Evolutionary conservation across 2,329 filamentous ascomycete species (phyloP).

Genomic region (Hypoxylon sp.): DNA sequence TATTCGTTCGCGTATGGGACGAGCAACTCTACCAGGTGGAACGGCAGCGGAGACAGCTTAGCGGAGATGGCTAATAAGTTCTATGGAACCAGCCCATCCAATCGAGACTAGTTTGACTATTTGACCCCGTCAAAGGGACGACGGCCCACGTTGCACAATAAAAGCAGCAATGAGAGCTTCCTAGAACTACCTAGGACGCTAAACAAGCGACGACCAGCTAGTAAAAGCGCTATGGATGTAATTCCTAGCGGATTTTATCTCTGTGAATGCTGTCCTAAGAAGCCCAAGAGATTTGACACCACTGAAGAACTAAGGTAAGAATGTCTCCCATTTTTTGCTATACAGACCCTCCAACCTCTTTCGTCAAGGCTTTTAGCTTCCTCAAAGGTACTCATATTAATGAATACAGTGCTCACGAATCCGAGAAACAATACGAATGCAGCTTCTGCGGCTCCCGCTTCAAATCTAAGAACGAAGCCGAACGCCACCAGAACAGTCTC

Average conservation of each 20-base stretch:
- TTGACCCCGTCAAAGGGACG: conserved; percentile 17
- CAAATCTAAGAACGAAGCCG: conserved; percentile 36
- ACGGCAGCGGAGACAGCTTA: conserved; percentile 28
- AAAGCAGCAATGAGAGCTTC: conserved; percentile 36
- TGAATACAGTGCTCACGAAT: conserved; percentile 28
- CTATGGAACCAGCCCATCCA: conserved; percentile 25
- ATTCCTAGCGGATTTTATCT: conserved; percentile 3
- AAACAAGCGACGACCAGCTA: conserved; percentile 21
- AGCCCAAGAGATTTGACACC: conserved; percentile 29
- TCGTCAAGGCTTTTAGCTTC: not conserved
- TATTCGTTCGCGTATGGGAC: conserved; percentile 33
- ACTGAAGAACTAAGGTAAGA: conserved; percentile 32
- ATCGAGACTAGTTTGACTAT: conserved; percentile 24
- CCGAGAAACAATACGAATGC: conserved; percentile 31
- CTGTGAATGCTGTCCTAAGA: conserved; percentile 38
- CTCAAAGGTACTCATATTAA: conserved; percentile 2
- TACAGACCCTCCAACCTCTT: not conserved
- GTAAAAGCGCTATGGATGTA: not conserved
- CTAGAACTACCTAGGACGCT: conserved; percentile 30
- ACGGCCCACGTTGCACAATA: conserved; percentile 24
- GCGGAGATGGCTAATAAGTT: conserved; percentile 28
- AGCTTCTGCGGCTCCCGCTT: conserved; percentile 32
- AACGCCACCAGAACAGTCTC: conserved; percentile 33
- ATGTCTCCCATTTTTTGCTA: not conserved
- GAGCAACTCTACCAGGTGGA: conserved; percentile 31